These are phyloP conservation scores for Pseudomonodictys pantanalensis DNA, from an alignment of 495 filamentous ascomycete species.

Conservation along the genomic window DNA sequence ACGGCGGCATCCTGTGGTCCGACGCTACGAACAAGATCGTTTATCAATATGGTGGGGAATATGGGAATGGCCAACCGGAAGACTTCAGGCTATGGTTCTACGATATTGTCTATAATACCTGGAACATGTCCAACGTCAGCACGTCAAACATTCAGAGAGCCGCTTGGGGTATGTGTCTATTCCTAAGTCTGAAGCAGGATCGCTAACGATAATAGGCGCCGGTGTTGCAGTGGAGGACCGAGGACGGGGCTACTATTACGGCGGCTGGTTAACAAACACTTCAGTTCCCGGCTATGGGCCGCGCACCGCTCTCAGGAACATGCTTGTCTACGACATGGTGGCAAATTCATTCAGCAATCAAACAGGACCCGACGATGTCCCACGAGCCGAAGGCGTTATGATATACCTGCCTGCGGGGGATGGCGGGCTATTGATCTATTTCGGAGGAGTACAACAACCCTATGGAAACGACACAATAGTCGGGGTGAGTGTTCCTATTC, in stretches of 20 bases:
- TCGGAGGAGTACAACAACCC: constrained; percentile 46
- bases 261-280: constrained; percentile 49
- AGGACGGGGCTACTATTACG: constrained; percentile 45
- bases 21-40: constrained; percentile 53
- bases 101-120: too few species aligned
- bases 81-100: constrained; percentile 42
- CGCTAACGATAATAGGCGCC: constrained; percentile 32
- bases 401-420: constrained; percentile 52
- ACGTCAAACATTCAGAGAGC: constrained; percentile 29
- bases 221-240: constrained; percentile 36
- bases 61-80: constrained; percentile 38
- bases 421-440: constrained; percentile 51
- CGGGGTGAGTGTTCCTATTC: constrained; percentile 6
- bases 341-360: constrained; percentile 42
- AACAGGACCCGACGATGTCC: constrained; percentile 44
- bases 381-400: constrained; percentile 47
- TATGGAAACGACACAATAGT: constrained; percentile 15
- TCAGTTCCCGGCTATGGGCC: constrained; percentile 46
- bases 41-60: constrained; percentile 54
- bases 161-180: constrained; percentile 29
- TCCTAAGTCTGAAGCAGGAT: background rate
- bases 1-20: constrained; percentile 51
- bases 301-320: constrained; percentile 35
- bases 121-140: constrained; percentile 35
- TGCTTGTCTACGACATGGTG: constrained; percentile 50